phyloP scores from a whole-genome alignment of 169 alveolate species.

The Besnoitia besnoiti region DNA sequence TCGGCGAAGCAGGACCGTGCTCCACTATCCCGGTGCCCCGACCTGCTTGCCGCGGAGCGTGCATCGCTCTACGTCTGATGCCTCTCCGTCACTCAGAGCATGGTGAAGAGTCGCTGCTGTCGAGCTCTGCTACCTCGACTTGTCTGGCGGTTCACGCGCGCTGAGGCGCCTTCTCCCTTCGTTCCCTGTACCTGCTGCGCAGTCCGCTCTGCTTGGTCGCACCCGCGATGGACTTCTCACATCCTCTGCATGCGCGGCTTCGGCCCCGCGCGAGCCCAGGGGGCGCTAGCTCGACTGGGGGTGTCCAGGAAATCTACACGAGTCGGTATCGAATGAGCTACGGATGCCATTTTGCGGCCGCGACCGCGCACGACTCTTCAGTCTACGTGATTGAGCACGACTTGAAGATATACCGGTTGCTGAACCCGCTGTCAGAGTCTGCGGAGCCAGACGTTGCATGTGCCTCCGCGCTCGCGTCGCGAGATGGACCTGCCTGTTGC shows the following conservation, averaged over 20 bases:
- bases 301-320: conserved; percentile 19
- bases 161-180: no score
- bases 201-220: no score
- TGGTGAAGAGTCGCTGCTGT: background rate
- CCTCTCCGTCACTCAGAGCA: background rate
- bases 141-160: no score
- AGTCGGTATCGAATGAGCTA: conserved; percentile 18
- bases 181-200: no score
- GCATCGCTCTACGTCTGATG: no score
- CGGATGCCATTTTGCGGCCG: conserved; percentile 32
- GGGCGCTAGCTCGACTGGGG: background rate
- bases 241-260: background rate
- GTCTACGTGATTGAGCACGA: conserved; percentile 35
- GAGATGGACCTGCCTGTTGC: no score
- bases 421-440: background rate
- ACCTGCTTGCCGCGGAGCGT: no score
- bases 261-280: background rate
- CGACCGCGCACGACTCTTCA: conserved; percentile 4
- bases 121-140: no score
- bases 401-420: conserved; percentile 12
- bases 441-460: background rate
- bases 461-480: background rate
- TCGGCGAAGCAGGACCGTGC: no score
- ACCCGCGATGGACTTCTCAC: background rate
- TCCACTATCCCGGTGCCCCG: no score